Percentiles rank a stretch among this genome's conserved stretches.
These are phyloP conservation scores for Camptophora hylomeconis DNA, from an alignment of 2,329 filamentous ascomycete species.

Conservation along the genomic window DNA sequence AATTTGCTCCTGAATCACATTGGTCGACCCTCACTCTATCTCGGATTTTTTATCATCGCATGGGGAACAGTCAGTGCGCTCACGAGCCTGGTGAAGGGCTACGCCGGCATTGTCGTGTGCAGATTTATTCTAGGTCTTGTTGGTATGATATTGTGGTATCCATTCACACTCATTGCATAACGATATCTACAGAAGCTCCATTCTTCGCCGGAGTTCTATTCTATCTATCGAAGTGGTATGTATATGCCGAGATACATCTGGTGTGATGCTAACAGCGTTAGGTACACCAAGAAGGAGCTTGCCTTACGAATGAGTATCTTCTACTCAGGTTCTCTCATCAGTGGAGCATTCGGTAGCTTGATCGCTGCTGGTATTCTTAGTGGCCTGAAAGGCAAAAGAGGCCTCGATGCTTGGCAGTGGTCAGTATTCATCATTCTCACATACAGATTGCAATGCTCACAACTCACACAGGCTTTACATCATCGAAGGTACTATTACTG, in stretches of 20 bases:
- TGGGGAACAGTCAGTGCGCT: constrained; percentile 34
- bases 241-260: too few species aligned
- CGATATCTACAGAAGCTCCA: too few species aligned
- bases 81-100: constrained; percentile 30
- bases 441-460: neutral
- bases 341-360: constrained; percentile 40
- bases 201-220: constrained; percentile 25
- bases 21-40: constrained; percentile 34
- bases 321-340: constrained; percentile 37
- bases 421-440: constrained; percentile 38
- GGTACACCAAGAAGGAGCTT: constrained; percentile 40
- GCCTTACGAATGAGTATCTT: constrained; percentile 38
- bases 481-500: constrained; percentile 25
- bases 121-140: constrained; percentile 33
- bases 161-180: neutral
- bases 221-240: constrained; percentile 40
- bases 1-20: constrained; percentile 21
- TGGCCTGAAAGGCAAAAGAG: constrained; percentile 23
- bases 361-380: constrained; percentile 39
- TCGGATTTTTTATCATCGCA: constrained; percentile 28
- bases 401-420: constrained; percentile 25
- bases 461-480: constrained; percentile 22
- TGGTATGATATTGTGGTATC: constrained; percentile 9
- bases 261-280: too few species aligned
- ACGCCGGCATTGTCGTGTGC: constrained; percentile 30